Base-by-base conservation (phyloP, 192 early-diverging fungal species). In the Glomus cerebriforme region DNA sequence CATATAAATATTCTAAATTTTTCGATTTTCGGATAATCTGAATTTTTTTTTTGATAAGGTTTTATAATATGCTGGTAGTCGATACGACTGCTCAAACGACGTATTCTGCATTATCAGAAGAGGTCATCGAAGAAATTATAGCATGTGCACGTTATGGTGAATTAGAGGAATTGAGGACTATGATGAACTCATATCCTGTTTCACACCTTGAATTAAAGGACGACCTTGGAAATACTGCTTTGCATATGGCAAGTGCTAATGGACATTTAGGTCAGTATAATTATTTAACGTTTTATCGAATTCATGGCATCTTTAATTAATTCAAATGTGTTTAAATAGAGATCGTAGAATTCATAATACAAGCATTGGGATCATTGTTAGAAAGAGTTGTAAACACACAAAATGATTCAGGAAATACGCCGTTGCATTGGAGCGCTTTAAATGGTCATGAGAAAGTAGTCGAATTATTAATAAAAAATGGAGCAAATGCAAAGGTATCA, bases 241-340 rank as follows among this genome's bases (percentile, higher is more conserved):
- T 96, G n/a, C 93, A 94, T 80, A 93, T 92, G 89, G 93, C 95
- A 47, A 82, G 88, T 64, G 95, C 94, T 59, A 96, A 96, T 82
- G 92, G 93, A 59, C 91, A 95, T 76, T 19, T 91, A 60, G 85
- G 90, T 82, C 88, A 65, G 68, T 10, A 26, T 62, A 35, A n/a
- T 73, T 2, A 27, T 34, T 37, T n/a, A 10, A 5, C 17, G 35
- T 10, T 7, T 43, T 71, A 32, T 17, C 59, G 70, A 31, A 32
- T 69, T 39, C 31, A 66, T 54, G 32, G 24, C 59, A 73, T 22
- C 0, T 32, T 37, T 79, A n/a, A 58, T 64, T 65, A n/a, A 59
- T 27, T 63, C 7, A 34, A 69, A 73, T 60, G 0, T 2, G 43
- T 58, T 29, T 37, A 29, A 72, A 77, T 76, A 89, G 88, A 91